Conservation (phyloP, 2,329 filamentous ascomycete genomes). For the Lachnellula occidentalis region DNA sequence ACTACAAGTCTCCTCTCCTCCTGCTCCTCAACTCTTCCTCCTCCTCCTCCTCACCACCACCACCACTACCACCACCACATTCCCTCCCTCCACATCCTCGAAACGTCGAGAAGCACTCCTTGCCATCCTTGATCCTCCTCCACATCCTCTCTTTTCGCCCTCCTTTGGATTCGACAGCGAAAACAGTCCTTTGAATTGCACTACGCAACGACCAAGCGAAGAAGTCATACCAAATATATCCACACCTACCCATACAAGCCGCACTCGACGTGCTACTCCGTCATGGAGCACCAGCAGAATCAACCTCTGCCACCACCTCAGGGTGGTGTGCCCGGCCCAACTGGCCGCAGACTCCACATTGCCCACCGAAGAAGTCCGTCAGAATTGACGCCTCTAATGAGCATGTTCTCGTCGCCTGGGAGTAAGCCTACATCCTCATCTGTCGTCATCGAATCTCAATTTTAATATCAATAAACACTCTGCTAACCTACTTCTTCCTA, state of each 20-base stretch:
- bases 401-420: conserved; percentile 63
- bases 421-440: conserved; percentile 45
- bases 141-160: conserved; percentile 28
- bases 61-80: conserved; percentile 22
- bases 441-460: conserved; percentile 23
- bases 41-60: conserved; percentile 22
- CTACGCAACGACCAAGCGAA: conserved; percentile 10
- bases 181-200: conserved; percentile 27
- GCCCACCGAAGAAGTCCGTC: conserved; percentile 95
- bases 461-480: conserved; percentile 1
- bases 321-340: conserved; percentile 63
- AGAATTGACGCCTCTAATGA: conserved; percentile 95
- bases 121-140: conserved; percentile 20
- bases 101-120: conserved; percentile 33
- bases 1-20: not conserved
- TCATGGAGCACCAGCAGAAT: conserved; percentile 49
- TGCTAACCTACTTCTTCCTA: conserved; percentile 12
- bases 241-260: conserved; percentile 16
- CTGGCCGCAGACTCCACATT: conserved; percentile 90
- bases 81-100: conserved; percentile 28
- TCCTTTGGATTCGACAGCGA: conserved; percentile 19
- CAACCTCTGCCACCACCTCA: conserved; percentile 42
- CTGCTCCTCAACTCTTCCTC: not conserved
- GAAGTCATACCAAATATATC: conserved; percentile 5
- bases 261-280: conserved; percentile 45